A percentile compares a stretch with the other conserved stretches of the same genome.
These are phyloP conservation scores for Solanum paucissectum DNA, from an alignment of 257 asterid species.

Conservation along the genomic window DNA sequence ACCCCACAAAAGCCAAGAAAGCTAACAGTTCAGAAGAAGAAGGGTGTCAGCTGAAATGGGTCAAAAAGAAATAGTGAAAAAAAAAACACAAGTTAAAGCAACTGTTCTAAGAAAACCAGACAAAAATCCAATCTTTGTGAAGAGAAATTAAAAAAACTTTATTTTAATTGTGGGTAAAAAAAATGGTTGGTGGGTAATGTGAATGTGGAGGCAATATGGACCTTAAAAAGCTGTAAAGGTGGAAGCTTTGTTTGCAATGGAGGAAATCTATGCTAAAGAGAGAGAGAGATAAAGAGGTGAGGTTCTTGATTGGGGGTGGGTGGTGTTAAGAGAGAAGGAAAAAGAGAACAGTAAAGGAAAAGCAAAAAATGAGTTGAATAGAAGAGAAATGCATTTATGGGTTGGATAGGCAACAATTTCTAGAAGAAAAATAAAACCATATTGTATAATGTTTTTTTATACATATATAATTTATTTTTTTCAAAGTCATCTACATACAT, in stretches of 20 bases:
- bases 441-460: too few relatives aligned
- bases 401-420: slow-evolving; percentile 3
- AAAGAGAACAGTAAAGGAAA: slow-evolving; percentile 20
- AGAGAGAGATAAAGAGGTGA: slow-evolving; percentile 2
- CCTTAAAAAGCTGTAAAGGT: slow-evolving; percentile 40
- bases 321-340: not conserved
- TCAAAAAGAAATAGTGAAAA: not conserved
- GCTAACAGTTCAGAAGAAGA: slow-evolving; percentile 8
- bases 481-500: not conserved
- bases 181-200: slow-evolving; percentile 25
- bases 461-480: not conserved
- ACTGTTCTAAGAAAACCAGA: slow-evolving; percentile 33
- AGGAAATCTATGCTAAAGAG: slow-evolving; percentile 34
- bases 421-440: not conserved
- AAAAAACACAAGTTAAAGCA: not conserved
- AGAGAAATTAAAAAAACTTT: not conserved
- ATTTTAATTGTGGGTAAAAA: slow-evolving; percentile 2
- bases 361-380: slow-evolving; percentile 16
- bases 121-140: slow-evolving; percentile 42
- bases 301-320: not conserved
- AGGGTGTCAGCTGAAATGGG: not conserved
- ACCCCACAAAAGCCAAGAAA: slow-evolving; percentile 20
- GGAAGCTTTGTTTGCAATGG: slow-evolving; percentile 71
- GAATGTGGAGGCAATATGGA: slow-evolving; percentile 29
- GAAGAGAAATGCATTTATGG: slow-evolving; percentile 34